phyloP scores from a whole-genome alignment of 2,329 filamentous ascomycete species.

The Lecanicillium sp. region DNA sequence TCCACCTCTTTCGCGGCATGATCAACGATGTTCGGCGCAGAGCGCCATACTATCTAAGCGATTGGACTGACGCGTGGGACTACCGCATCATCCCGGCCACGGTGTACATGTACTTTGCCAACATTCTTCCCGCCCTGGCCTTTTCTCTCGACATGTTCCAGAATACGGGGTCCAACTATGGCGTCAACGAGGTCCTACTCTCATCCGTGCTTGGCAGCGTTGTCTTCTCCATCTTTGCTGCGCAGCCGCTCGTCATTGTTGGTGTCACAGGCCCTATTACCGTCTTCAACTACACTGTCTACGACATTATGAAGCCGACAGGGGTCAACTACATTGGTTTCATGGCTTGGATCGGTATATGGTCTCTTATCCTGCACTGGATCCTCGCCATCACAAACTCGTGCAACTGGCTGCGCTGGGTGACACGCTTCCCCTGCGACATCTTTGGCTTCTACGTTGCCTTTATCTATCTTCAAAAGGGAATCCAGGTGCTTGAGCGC shows the following conservation, averaged over 20 bases:
- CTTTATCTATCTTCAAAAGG: constrained; percentile 86
- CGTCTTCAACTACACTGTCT: constrained; percentile 91
- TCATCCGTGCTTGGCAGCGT: constrained; percentile 75
- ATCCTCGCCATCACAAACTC: constrained; percentile 75
- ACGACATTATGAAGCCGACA: constrained; percentile 72
- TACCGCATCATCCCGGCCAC: constrained; percentile 84
- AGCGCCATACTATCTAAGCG: constrained; percentile 70
- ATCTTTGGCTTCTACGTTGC: constrained; percentile 93
- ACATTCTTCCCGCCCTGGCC: constrained; percentile 78
- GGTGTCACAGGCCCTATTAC: constrained; percentile 87
- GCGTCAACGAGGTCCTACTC: constrained; percentile 86
- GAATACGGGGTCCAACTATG: constrained; percentile 76
- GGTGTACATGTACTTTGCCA: constrained; percentile 92
- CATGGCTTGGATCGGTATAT: constrained; percentile 88
- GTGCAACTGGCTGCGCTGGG: constrained; percentile 82
- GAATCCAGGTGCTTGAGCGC: constrained; percentile 73
- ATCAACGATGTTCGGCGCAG: constrained; percentile 67
- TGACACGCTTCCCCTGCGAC: constrained; percentile 86
- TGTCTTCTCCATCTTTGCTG: constrained; percentile 72
- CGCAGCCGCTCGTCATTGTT: constrained; percentile 83
- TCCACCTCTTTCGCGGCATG: constrained; percentile 72
- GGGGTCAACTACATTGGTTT: constrained; percentile 80
- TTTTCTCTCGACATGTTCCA: constrained; percentile 93
- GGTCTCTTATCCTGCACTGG: constrained; percentile 81
- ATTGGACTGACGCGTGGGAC: constrained; percentile 84